phyloP scores from a whole-genome alignment of 139 green algal species.

The Auxenochlorella pyrenoidosa region DNA sequence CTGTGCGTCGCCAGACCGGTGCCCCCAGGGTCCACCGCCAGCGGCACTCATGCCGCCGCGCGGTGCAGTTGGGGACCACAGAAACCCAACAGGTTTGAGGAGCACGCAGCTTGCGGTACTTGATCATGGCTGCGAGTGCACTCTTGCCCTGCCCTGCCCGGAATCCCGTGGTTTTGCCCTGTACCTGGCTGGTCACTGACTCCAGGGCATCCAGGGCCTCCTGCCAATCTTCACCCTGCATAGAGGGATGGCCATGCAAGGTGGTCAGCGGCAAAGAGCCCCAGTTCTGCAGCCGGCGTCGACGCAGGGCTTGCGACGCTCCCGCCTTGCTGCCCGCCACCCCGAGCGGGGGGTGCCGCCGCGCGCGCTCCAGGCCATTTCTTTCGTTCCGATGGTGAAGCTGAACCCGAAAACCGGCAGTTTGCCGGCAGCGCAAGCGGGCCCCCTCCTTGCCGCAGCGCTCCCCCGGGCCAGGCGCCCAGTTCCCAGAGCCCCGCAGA shows the following conservation, averaged over 20 bases:
- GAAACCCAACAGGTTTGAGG: background rate
- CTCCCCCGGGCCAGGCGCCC: background rate
- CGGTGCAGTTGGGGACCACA: background rate
- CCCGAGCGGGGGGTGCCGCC: too few species aligned
- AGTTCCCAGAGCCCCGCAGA: background rate
- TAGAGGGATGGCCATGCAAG: background rate
- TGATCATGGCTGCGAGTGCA: too few species aligned
- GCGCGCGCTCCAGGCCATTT: background rate
- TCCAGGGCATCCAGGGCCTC: slow-evolving; percentile 31
- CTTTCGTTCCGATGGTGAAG: background rate
- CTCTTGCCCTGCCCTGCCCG: background rate
- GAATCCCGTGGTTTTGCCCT: background rate
- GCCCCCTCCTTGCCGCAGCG: background rate
- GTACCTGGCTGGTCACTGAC: slow-evolving; percentile 32
- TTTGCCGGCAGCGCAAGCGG: background rate
- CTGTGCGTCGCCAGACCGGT: too few species aligned
- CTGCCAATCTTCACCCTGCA: slow-evolving; percentile 35
- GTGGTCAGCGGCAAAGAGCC: background rate
- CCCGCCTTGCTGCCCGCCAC: too few species aligned
- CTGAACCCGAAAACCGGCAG: background rate
- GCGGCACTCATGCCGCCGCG: too few species aligned
- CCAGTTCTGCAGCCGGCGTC: background rate
- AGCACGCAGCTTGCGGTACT: background rate
- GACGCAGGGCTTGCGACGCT: background rate
- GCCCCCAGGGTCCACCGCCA: too few species aligned